Conservation (phyloP, 176 grass and related monocot genomes). For the Saccharum spontaneum region DNA sequence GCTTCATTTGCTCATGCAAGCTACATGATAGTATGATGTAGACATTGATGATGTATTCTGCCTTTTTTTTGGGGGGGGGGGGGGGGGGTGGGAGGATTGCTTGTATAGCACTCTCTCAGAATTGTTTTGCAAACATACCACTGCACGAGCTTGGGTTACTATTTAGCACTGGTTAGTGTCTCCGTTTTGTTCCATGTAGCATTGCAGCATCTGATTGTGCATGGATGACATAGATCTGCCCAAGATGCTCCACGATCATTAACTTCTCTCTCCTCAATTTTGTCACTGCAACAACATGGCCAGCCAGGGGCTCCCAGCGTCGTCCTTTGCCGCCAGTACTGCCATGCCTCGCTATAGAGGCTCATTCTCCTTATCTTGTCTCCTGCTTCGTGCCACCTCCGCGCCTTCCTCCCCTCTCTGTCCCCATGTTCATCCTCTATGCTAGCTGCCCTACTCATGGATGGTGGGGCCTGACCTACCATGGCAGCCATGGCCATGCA, state of each 20-base stretch:
- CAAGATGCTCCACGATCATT: background rate
- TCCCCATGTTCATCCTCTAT: background rate
- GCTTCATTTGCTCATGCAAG: slow-evolving; percentile 9
- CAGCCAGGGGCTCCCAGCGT: background rate
- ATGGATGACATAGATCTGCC: background rate
- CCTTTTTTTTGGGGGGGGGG: too few relatives aligned
- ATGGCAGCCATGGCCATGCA: background rate
- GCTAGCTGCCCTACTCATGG: background rate
- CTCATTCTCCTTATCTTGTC: background rate
- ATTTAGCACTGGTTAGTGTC: background rate
- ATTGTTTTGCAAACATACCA: background rate
- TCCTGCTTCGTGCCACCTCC: background rate
- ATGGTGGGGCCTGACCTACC: too few relatives aligned
- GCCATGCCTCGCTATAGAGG: background rate
- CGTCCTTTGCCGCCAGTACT: background rate
- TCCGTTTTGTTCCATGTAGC: background rate
- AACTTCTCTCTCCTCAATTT: too few relatives aligned
- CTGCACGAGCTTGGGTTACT: background rate
- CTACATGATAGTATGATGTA: background rate
- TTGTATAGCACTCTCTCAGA: background rate
- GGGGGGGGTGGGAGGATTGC: background rate
- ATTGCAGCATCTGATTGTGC: background rate
- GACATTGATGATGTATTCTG: background rate
- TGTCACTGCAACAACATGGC: background rate
- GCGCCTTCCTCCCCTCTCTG: background rate